These are phyloP conservation scores for Amyloporia xantha DNA, from an alignment of 768 basidiomycete genomes.

Conservation along the genomic window DNA sequence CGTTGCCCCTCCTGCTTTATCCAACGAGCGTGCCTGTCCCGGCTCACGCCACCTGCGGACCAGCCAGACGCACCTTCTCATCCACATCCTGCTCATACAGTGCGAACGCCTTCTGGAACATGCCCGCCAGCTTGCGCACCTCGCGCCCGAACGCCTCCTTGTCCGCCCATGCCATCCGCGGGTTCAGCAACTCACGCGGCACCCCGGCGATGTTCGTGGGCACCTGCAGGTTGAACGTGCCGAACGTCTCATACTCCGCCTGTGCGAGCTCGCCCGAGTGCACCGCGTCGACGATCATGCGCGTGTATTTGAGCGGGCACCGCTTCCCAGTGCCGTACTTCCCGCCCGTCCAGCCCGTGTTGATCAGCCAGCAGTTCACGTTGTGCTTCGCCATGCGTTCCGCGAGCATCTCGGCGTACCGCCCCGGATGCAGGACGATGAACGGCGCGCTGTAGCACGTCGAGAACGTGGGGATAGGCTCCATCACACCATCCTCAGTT, in stretches of 20 bases:
- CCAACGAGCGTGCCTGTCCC: too few species aligned
- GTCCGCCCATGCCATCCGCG: slow-evolving; percentile 78
- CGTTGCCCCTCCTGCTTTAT: too few species aligned
- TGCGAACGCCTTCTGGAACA: slow-evolving; percentile 94
- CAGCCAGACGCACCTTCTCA: slow-evolving; percentile 74
- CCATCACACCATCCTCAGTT: slow-evolving; percentile 95
- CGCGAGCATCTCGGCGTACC: slow-evolving; percentile 96
- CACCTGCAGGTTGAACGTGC: slow-evolving; percentile 76
- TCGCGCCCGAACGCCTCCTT: slow-evolving; percentile 88
- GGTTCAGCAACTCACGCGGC: slow-evolving; percentile 87
- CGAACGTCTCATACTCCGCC: slow-evolving; percentile 82
- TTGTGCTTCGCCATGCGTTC: slow-evolving; percentile 86
- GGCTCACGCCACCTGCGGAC: slow-evolving; percentile 41
- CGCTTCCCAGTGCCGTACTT: slow-evolving; percentile 91
- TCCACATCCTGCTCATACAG: slow-evolving; percentile 86
- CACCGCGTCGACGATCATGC: slow-evolving; percentile 94
- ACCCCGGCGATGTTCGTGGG: slow-evolving; percentile 82
- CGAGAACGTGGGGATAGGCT: slow-evolving; percentile 98
- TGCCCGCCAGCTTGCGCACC: slow-evolving; percentile 78
- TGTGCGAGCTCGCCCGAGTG: slow-evolving; percentile 88
- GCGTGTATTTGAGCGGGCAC: slow-evolving; percentile 94
- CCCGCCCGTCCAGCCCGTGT: slow-evolving; percentile 96
- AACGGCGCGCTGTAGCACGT: slow-evolving; percentile 99
- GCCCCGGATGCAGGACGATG: slow-evolving; percentile 93
- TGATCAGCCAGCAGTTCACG: slow-evolving; percentile 96